These are phyloP conservation scores for Claviceps pazoutovae DNA, from an alignment of 2,329 filamentous ascomycete genomes.

Conservation along the genomic window DNA sequence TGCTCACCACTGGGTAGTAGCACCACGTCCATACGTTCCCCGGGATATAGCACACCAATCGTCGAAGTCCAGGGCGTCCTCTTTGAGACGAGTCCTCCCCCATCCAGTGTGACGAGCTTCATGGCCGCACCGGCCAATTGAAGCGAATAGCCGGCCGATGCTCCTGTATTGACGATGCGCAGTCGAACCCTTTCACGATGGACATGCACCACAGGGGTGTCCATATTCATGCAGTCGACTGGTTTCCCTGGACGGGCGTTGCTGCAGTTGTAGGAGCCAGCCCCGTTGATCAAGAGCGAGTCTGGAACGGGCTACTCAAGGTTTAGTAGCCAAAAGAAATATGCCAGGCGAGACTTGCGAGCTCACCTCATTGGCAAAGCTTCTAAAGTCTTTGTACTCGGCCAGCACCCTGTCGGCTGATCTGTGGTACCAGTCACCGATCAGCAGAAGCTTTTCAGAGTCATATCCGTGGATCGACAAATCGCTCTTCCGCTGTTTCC, in stretches of 20 bases:
- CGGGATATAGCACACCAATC: conserved; percentile 12
- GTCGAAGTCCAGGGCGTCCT: conserved; percentile 5
- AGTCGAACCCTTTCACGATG: conserved; percentile 6
- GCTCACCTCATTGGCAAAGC: conserved; percentile 8
- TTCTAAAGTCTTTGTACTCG: conserved; percentile 11
- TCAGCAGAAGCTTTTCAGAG: conserved; percentile 20
- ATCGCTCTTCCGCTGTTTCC: conserved; percentile 2
- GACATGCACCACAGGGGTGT: conserved; percentile 4
- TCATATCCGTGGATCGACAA: conserved; percentile 14
- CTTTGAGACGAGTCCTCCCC: conserved; percentile 5
- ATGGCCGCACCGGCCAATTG: conserved; percentile 6
- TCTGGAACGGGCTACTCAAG: conserved; percentile 22
- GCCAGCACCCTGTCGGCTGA: conserved; percentile 17
- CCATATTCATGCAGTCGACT: conserved; percentile 6
- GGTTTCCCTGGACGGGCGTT: conserved; percentile 9
- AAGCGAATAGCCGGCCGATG: conserved; percentile 7
- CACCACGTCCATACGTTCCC: conserved; percentile 11
- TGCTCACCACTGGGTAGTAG: no score
- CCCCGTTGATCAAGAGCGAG: conserved; percentile 27
- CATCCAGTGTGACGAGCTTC: conserved; percentile 10
- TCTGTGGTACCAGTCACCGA: conserved; percentile 26
- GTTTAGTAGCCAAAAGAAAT: conserved; percentile 5
- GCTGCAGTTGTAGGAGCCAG: conserved; percentile 9
- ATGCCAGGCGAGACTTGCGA: not conserved
- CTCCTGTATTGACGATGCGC: conserved; percentile 10